Evolutionary conservation across 2,329 filamentous ascomycete genomes (phyloP).

Genomic region (Fusarium tanahbumbuense): DNA sequence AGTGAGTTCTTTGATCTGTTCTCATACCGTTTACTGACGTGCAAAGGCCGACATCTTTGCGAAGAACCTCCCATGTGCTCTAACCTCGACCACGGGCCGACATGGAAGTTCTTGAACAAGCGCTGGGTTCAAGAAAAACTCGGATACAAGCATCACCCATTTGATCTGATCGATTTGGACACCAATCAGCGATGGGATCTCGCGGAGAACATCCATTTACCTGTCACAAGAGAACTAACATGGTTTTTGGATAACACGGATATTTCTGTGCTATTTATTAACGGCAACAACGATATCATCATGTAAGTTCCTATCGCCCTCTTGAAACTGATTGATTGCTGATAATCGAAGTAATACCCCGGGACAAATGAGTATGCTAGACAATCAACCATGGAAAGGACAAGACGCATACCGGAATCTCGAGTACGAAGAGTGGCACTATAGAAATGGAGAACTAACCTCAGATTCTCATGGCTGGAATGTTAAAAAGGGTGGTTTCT

Average conservation of each 20-base stretch:
- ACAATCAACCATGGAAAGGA: conserved; percentile 15
- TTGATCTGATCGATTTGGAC: conserved; percentile 21
- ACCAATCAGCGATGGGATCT: conserved; percentile 18
- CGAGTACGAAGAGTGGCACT: conserved; percentile 8
- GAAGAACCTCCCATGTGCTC: conserved; percentile 25
- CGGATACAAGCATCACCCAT: conserved; percentile 10
- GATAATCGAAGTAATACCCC: conserved; percentile 15
- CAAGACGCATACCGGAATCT: neutral
- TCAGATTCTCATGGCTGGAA: neutral
- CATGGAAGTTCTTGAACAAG: conserved; percentile 25
- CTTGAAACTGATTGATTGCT: neutral
- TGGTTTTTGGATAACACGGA: conserved; percentile 17
- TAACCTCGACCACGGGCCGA: conserved; percentile 17
- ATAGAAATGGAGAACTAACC: conserved; percentile 11
- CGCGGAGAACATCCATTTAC: conserved; percentile 16
- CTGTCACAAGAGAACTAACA: conserved; percentile 21
- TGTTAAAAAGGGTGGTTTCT: conserved; percentile 12
- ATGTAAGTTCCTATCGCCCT: neutral
- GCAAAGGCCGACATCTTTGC: conserved; percentile 6
- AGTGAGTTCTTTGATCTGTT: neutral
- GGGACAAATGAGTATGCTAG: conserved; percentile 29
- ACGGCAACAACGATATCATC: conserved; percentile 26
- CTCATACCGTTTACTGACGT: neutral
- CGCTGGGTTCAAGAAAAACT: conserved; percentile 29
- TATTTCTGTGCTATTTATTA: conserved; percentile 19